Base-by-base conservation (phyloP, 257 asterid species). In the Ballota nigra region DNA sequence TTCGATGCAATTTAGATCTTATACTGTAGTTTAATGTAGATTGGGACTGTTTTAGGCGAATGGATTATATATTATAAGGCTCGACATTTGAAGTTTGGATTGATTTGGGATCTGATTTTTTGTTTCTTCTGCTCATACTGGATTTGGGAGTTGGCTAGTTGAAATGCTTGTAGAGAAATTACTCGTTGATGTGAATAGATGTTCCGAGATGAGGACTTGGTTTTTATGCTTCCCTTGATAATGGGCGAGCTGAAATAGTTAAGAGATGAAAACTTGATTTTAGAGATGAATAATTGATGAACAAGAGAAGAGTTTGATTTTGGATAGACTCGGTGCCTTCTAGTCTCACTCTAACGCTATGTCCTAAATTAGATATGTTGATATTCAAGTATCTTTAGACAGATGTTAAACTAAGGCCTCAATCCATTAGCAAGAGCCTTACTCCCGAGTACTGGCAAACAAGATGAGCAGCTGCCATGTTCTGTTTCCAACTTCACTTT, bases 41-140 rank as follows among this genome's bases (percentile, higher is more conserved):
- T 45, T 52, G 60, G 51, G 60, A 49, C 40, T 75, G 67, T 22
- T 66, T 23, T 60, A 13, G 34, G 60, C 61, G 43, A 41, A 45
- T 77, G 55, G 2, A 28, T 29, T 13, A 38, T 40, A 26, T n/a
- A 6, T 69, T 11, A 36, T 71, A 45, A 40, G 47, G 58, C 71
- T 62, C 26, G 23, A 6, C 49, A 24, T 70, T 58, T 56, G 71
- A 41, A 63, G 67, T 20, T 56, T 59, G 6, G 24, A 45, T 74
- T 66, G 60, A 45, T 45, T 71, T 59, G 19, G 66, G 73, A 71
- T 75, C 33, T 75, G 74, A 66, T 36, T 70, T 70, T 53, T 29
- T 26, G 6, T 62, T 28, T 62, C 20, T 68, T 47, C 55, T 31
- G 70, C 63, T 60, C 28, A 12, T 59, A 73, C 22, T 40, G 49